Evolutionary conservation across 225 moss, liverwort and hornwort genomes (phyloP), one percentile per base, ranked within the genome.

Genomic region (Antitrichia curtipendula): DNA sequence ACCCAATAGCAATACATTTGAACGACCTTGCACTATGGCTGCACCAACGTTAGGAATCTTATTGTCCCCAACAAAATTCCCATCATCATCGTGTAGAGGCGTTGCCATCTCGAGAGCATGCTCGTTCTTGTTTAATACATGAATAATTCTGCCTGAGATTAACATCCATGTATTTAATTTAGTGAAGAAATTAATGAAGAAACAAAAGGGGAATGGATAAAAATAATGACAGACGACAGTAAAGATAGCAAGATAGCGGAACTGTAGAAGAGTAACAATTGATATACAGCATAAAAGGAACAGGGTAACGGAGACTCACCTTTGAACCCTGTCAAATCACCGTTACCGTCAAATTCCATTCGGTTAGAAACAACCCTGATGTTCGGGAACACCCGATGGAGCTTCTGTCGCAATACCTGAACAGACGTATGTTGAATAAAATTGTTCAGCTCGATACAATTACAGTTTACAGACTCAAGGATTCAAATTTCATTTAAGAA

Each of bases 91-190:
- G 80, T 91, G 96, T 61, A 96, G 91, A 58, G 96, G 96, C 41
- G 89, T 90, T 36, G 96, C 96, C 95, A 96, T 92, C 92, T 96
- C 95, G 76, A 96, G 85, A 41, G 96, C 96, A 88, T 96, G 96
- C 85, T 96, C 95, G 57, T 96, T 96, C 87, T 96, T 96, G 85
- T 95, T 95, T 82, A 96, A 80, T 16, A 96, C 95, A 77, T 96
- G 96, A 25, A 96, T 96, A 47, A 93, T 94, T 88, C 85, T 93
- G 68, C 96, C 95, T 96, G 53, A 50, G 31, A 66, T 71, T 50
- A 22, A 75, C 59, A 85, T 40, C 32, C 10, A 27, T 11, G 13
- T 34, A 41, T 3, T 36, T 12, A 8, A 28, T 53, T 53, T 32
- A 84, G 49, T 13, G 5, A 31, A 54, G 56, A 78, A 45, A 43